A percentile compares a stretch with the other conserved stretches of the same genome.
Evolutionary conservation across 2,329 filamentous ascomycete species (phyloP).

Genomic region (Paecilomyces variotii): DNA sequence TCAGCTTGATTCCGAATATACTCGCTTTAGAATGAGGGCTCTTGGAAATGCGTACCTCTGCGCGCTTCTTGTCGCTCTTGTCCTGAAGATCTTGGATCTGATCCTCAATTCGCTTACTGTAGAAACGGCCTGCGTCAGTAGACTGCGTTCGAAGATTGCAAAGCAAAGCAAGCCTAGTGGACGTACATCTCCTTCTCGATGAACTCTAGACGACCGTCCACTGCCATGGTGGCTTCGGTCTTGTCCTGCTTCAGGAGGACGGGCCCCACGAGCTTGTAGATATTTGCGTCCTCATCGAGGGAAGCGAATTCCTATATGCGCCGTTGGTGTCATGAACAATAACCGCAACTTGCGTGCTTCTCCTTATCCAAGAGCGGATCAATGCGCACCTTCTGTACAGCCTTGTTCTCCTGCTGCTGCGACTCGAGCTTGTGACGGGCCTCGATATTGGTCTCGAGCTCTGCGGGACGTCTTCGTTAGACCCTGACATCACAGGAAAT

Average conservation of each 20-base stretch:
- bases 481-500: background rate
- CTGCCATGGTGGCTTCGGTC: slow-evolving; percentile 78
- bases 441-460: slow-evolving; percentile 67
- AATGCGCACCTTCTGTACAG: slow-evolving; percentile 64
- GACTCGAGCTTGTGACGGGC: slow-evolving; percentile 85
- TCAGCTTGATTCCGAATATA: slow-evolving; percentile 9
- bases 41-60: slow-evolving; percentile 44
- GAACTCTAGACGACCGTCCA: slow-evolving; percentile 83
- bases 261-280: slow-evolving; percentile 93
- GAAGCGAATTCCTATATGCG: slow-evolving; percentile 66
- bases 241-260: slow-evolving; percentile 93
- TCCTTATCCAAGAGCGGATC: background rate
- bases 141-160: background rate
- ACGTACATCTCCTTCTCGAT: slow-evolving; percentile 88
- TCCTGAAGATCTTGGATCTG: slow-evolving; percentile 58
- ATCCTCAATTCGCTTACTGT: slow-evolving; percentile 57
- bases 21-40: background rate
- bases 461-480: slow-evolving; percentile 38
- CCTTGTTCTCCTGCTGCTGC: slow-evolving; percentile 85
- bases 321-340: background rate
- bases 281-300: slow-evolving; percentile 72
- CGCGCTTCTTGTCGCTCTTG: slow-evolving; percentile 57
- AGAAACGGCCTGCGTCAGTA: background rate
- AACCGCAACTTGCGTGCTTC: background rate
- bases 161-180: background rate